Base-by-base conservation (phyloP, 495 filamentous ascomycete species). In the Xylaria longipes region DNA sequence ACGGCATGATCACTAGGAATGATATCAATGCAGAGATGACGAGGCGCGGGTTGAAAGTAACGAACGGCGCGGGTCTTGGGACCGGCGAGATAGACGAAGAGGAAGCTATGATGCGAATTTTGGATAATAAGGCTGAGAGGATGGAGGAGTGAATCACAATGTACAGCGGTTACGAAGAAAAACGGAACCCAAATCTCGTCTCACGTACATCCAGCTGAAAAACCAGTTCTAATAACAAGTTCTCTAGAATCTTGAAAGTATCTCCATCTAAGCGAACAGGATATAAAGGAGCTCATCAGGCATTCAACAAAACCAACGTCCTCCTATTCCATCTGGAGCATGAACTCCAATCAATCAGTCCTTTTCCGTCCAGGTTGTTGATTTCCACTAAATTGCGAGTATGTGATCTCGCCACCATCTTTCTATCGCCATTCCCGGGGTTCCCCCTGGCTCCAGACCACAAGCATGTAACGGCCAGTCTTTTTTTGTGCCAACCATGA, bases 81-180 rank as follows among this genome's bases (percentile, higher is more conserved):
- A 75, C 87, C 76, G 83, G 78, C 17, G 82, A 85, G 27, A 84
- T 85, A 31, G 87, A 87, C 71, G 81, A 93, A 54, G 90, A 92
- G 63, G 81, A 79, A 3, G 89, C 90, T 77, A 80, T 94, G 73
- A 86, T 88, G 78, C 85, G 86, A 72, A 83, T 84, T 41, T 82
- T 86, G 77, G 86, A 88, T 81, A 84, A 88, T 77, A 83, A 82
- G 65, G 84, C 85, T 50, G 87, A 83, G 3, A 82, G 82, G 76
- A 73, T 81, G 70, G 80, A 79, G 60, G 69, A 22, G 2, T 77
- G 61, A 73, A 39, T 25, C 14, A 33, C 17, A 35, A 48, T 31
- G 20, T 7, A 31, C 4, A 27, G 27, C 20, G 35, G 29, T 25
- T 14, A 25, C 14, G 9, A 25, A 5, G n/a, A n/a, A 29, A 6